Evolutionary conservation across 2,329 filamentous ascomycete genomes (phyloP).

Genomic region (Periconia digitata): DNA sequence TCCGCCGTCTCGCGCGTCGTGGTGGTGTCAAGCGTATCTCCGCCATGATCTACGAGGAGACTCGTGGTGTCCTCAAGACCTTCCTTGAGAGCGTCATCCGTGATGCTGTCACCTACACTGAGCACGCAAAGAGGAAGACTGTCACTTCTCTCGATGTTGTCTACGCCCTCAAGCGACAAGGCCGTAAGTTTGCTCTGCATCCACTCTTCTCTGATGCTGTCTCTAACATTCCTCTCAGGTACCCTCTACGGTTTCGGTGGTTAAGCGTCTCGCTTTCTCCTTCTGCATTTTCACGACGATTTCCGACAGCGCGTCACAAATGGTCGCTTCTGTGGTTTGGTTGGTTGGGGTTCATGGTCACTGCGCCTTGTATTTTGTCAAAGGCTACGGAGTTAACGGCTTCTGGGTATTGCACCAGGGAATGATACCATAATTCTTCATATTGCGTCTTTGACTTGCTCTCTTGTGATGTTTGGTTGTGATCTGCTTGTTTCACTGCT

Average conservation of each 20-base stretch:
- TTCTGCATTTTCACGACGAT: slow-evolving; percentile 37
- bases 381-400: slow-evolving; percentile 40
- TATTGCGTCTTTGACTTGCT: not conserved
- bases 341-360: slow-evolving; percentile 23
- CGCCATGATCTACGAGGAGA: slow-evolving; percentile 88
- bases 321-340: slow-evolving; percentile 45
- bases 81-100: slow-evolving; percentile 82
- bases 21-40: slow-evolving; percentile 99
- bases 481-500: not conserved
- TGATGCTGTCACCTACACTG: slow-evolving; percentile 78
- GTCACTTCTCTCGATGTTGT: slow-evolving; percentile 65
- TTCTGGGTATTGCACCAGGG: slow-evolving; percentile 23
- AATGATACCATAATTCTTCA: slow-evolving; percentile 42
- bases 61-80: slow-evolving; percentile 78
- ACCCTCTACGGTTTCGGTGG: slow-evolving; percentile 71
- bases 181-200: slow-evolving; percentile 45
- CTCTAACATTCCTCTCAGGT: slow-evolving; percentile 31
- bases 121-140: slow-evolving; percentile 79
- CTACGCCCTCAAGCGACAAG: slow-evolving; percentile 65
- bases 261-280: slow-evolving; percentile 46
- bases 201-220: not conserved
- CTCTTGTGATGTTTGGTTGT: not conserved
- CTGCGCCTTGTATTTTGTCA: slow-evolving; percentile 35
- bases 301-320: slow-evolving; percentile 43
- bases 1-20: slow-evolving; percentile 97